These are phyloP conservation scores for Eutrema heterophyllum DNA, from an alignment of 345 rosid genomes.

Conservation along the genomic window DNA sequence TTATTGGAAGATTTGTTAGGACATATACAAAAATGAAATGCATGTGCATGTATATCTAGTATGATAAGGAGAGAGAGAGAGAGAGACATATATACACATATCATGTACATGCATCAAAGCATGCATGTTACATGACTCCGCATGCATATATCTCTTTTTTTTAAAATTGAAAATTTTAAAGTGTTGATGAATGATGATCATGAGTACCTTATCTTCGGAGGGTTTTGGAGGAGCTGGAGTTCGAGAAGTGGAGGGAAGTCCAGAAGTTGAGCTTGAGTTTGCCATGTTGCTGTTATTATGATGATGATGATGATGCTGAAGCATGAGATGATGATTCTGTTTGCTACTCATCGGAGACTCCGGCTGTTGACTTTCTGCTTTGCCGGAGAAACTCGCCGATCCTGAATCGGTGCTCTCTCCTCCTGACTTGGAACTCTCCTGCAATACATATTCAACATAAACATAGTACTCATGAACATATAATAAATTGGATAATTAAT, in stretches of 20 bases:
- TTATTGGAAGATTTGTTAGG: conserved; percentile 34
- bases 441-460: conserved; percentile 26
- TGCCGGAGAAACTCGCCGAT: conserved; percentile 73
- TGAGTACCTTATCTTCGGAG: conserved; percentile 72
- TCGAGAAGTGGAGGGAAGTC: conserved; percentile 41
- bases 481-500: neutral
- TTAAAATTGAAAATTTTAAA: neutral
- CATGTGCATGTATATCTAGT: conserved; percentile 35
- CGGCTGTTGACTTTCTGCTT: conserved; percentile 61
- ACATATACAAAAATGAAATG: conserved; percentile 24
- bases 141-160: conserved; percentile 5
- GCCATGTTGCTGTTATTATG: conserved; percentile 47
- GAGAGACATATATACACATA: neutral
- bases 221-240: conserved; percentile 50
- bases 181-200: conserved; percentile 25
- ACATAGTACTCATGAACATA: neutral
- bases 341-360: conserved; percentile 75
- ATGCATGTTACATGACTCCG: conserved; percentile 19
- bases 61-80: conserved; percentile 18
- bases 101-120: conserved; percentile 19
- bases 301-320: conserved; percentile 33
- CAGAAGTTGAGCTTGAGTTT: conserved; percentile 41
- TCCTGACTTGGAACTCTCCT: conserved; percentile 88
- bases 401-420: conserved; percentile 88
- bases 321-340: conserved; percentile 42